Base-by-base conservation (phyloP, 73 alveolate genomes). In the Stentor roeselii region DNA sequence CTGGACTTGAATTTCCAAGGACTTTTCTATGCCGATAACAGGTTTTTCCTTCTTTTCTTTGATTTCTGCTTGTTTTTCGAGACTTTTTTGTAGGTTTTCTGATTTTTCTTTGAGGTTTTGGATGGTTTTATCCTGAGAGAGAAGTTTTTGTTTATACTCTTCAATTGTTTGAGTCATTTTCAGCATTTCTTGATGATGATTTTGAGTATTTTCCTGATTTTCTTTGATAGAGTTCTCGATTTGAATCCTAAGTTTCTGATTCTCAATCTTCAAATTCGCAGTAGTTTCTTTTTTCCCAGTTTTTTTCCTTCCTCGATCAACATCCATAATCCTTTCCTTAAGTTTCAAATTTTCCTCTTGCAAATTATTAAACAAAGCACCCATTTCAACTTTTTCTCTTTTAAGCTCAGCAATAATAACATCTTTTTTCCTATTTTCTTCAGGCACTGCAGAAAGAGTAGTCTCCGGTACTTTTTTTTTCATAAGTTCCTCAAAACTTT, bases 401-500 rank as follows among this genome's bases (percentile, higher is more conserved):
- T 50, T 50, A 0, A 67, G 41, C 32, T 76, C 39, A 36, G 60
- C 6, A 21, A 14, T 37, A 27, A 39, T 35, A 76, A 39, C 35
- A 0, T 32, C 59, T 37, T 39, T 27, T 15, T 21, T 37, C 1
- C 39, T 27, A 2, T 21, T n/a, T n/a, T 76, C 60, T 76, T 15
- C 39, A 36, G 84, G 84, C 30, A 6, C 21, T 50, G 6, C 21
- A 11, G 67, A 50, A 11, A 21, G 30, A 50, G 6, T 50, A 37
- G 14, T 21, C 39, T 39, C 74, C 11, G 37, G 41, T 14, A 11
- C 37, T 76, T 40, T 76, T 76, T 41, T n/a, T 2, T 34, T 15
- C 36, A 76, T 39, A n/a, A 41, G 91, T 38, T 91, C 94, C 60
- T 89, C 92, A 3, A 83, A 75, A 40, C 59, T 39, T 31, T 74